Conservation (phyloP, 768 basidiomycete genomes). For the Russula dissimulans region DNA sequence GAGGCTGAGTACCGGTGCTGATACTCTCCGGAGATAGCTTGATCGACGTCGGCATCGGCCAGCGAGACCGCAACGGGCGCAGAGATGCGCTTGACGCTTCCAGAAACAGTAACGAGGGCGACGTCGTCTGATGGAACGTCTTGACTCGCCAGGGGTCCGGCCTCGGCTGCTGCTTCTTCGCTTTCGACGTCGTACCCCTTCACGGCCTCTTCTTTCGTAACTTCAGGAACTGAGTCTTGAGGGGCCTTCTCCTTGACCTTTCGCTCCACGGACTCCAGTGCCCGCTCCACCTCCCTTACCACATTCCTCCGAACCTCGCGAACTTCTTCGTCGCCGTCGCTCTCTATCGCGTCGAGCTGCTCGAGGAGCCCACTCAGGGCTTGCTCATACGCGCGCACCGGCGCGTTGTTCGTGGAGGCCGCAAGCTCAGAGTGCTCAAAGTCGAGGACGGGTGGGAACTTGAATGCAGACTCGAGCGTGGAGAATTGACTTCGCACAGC, state of each 20-base stretch:
- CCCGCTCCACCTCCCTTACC: slow-evolving; percentile 51
- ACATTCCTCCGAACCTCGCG: slow-evolving; percentile 42
- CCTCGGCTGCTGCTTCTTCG: background rate
- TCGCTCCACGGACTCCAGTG: slow-evolving; percentile 43
- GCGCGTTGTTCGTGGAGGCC: slow-evolving; percentile 50
- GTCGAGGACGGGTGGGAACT: slow-evolving; percentile 5
- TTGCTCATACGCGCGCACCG: slow-evolving; percentile 53
- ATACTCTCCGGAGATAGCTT: background rate
- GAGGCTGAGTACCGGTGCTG: background rate
- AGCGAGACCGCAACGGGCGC: background rate
- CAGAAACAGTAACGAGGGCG: too few species aligned
- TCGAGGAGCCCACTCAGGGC: slow-evolving; percentile 51
- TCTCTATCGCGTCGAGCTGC: slow-evolving; percentile 60
- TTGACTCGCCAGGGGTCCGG: background rate
- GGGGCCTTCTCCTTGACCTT: background rate
- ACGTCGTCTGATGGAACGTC: background rate
- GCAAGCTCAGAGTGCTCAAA: slow-evolving; percentile 33
- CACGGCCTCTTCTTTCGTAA: background rate
- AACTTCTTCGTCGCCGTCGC: slow-evolving; percentile 47
- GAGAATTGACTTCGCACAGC: slow-evolving; percentile 7
- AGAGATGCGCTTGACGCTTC: background rate
- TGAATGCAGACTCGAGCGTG: background rate
- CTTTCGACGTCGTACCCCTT: background rate
- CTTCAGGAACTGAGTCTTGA: background rate
- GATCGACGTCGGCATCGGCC: background rate